Evolutionary conservation across 2,329 filamentous ascomycete species (phyloP), one percentile per base, ranked within the genome.

Genomic region (Juglanconis juglandina): DNA sequence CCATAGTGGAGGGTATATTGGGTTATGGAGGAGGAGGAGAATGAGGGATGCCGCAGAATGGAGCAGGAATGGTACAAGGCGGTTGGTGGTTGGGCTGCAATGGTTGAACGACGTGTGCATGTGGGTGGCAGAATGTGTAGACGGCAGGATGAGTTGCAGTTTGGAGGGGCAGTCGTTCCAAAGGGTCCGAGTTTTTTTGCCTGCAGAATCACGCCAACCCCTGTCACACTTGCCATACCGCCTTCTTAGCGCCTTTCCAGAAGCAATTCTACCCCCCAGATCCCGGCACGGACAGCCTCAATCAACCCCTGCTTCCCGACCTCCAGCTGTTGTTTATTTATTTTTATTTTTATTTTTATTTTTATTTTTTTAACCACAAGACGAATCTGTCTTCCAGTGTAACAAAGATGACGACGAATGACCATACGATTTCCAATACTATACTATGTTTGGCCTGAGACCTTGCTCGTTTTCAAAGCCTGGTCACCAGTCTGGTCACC

Each of bases 1-100:
- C 59, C 80, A 83, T 82, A 44, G 59, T 66, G 37, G 11, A 14
- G 41, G 44, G 41, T 34, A 24, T 46, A 30, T 42, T 30, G n/a
- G 35, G 3, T 9, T 17, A 24, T n/a, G 47, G 32, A n/a, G 46
- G 14, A 5, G 10, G 24, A 9, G 24, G 44, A 24, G 47, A 9
- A 35, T 24, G 46, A 42, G 47, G 37, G 35, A 24, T 14, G n/a
- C 11, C 3, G 17, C n/a, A 49, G 46, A 30, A n/a, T 17, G 24
- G 8, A 37, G 37, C n/a, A 11, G 24, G 42, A 34, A 34, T 32
- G n/a, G 6, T 14, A 35, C 14, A 33, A 14, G 14, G 32, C 24
- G 13, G 30, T 24, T 24, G 24, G 24, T 24, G 35, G 52, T 54
- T 54, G 52, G 52, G 52, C 52, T 17, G 24, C 41, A 39, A 54